Conservation (phyloP, 495 filamentous ascomycete species). For the Emericellopsis terricola region DNA sequence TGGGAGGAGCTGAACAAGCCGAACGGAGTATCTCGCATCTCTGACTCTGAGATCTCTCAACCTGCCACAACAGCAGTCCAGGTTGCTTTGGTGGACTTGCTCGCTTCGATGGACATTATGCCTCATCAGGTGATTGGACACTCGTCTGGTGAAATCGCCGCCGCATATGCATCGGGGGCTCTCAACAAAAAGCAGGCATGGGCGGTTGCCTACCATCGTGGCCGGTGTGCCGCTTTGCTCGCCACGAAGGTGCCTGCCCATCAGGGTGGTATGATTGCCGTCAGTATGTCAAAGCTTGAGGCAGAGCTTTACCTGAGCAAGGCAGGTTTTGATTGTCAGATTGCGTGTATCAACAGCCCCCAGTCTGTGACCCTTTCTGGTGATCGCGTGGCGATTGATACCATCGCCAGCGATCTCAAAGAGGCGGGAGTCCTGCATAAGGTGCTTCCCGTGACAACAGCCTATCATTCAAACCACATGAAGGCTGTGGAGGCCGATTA, state of each 20-base stretch:
- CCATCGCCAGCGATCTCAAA: conserved; percentile 9
- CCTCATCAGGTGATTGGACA: conserved; percentile 35
- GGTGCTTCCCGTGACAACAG: conserved; percentile 16
- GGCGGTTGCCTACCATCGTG: conserved; percentile 27
- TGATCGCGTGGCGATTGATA: conserved; percentile 14
- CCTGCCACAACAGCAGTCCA: conserved; percentile 28
- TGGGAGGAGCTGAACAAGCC: conserved; percentile 8
- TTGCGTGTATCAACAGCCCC: conserved; percentile 33
- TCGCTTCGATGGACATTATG: conserved; percentile 25
- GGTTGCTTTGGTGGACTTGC: conserved; percentile 33
- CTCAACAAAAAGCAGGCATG: conserved; percentile 26
- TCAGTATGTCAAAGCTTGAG: conserved; percentile 12
- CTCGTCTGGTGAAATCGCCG: conserved; percentile 41
- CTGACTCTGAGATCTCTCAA: conserved; percentile 17
- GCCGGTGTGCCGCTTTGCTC: conserved; percentile 9
- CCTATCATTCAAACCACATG: conserved; percentile 30
- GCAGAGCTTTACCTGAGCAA: conserved; percentile 12
- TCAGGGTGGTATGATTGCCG: conserved; percentile 25
- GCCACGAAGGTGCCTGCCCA: conserved; percentile 5
- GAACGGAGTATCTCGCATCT: conserved; percentile 8
- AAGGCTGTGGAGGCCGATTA: conserved; percentile 18
- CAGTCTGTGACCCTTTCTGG: conserved; percentile 28
- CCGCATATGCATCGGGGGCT: conserved; percentile 23
- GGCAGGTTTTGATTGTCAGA: conserved; percentile 8
- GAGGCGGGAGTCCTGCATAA: conserved; percentile 14